Evolutionary conservation across 805 yeast genomes (phyloP).

Genomic region (Kodamaea kakaduensis): DNA sequence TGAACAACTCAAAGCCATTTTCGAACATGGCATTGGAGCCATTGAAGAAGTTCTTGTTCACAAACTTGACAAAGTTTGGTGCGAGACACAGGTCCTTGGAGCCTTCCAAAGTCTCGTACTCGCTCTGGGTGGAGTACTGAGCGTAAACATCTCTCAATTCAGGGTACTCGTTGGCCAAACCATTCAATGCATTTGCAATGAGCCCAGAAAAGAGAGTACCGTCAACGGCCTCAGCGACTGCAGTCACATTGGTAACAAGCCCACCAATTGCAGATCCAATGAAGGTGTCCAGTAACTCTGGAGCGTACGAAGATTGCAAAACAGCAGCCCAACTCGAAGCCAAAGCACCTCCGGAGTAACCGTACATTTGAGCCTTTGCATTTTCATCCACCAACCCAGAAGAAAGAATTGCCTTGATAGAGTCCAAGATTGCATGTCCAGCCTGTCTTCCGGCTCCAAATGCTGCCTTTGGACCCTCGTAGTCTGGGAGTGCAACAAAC

Average conservation of each 20-base stretch:
- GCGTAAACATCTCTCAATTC: constrained; percentile 11
- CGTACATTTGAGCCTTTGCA: constrained; percentile 27
- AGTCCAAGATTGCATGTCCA: constrained; percentile 29
- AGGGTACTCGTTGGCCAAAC: constrained; percentile 32
- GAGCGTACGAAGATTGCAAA: constrained; percentile 34
- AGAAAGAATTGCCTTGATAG: constrained; percentile 25
- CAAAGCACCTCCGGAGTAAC: constrained; percentile 38
- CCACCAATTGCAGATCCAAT: constrained; percentile 40
- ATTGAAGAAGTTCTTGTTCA: constrained; percentile 8
- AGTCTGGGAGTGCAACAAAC: constrained; percentile 32
- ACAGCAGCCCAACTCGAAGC: constrained; percentile 39
- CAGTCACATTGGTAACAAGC: constrained; percentile 30
- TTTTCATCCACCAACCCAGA: constrained; percentile 12
- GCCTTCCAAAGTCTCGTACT: not conserved
- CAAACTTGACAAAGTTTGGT: constrained; percentile 4
- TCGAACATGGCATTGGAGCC: constrained; percentile 12
- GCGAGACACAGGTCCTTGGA: constrained; percentile 5
- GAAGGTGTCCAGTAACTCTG: constrained; percentile 21
- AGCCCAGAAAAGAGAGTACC: constrained; percentile 29
- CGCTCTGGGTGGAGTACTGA: constrained; percentile 1
- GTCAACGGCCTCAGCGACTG: constrained; percentile 21
- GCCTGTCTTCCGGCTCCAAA: constrained; percentile 30
- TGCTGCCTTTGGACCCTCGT: constrained; percentile 31
- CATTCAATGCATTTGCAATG: constrained; percentile 25
- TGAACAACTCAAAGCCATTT: constrained; percentile 17